Evolutionary conservation across 192 early-diverging fungal species (phyloP), one percentile per base, ranked within the genome.

Genomic region (Spizellomyces sp.): DNA sequence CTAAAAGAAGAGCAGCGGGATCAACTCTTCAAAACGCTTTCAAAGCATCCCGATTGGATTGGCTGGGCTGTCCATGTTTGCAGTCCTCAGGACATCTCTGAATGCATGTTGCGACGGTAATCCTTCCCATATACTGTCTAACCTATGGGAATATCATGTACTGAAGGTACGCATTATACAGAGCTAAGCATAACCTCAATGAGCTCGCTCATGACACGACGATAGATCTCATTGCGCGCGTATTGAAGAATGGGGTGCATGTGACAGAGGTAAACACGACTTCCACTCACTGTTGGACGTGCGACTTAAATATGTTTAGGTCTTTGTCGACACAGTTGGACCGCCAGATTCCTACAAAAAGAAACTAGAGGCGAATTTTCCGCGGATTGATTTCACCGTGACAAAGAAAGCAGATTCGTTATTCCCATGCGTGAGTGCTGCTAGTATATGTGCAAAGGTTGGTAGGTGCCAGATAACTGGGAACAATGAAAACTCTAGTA

Each of bases 311-410:
- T 2, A 12, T 12, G 21, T 45, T n/a, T 62, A 89, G 80, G 88
- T 99, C 46, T 98, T 89, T 79, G 86, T 99, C 4, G 98, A 99
- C 77, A 97, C 98, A 0, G 96, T 99, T 21, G 98, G 98, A 0
- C 92, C 94, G 4, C 91, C 96, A 6, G 86, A 83, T 48, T 75
- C 87, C n/a, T 98, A 99, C 75, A 88, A 95, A 50, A 80, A 44
- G 10, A 94, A 96, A 48, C 85, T 99, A 57, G 73, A 82, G 8
- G 75, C 73, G 10, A 55, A 88, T 6, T 98, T 99, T 69, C 95
- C 94, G 0, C 80, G 78, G 0, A 86, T 95, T 41, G 68, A 83
- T 1, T 90, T 99, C 45, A 91, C 88, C 0, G 96, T 99, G 10
- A 88, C 91, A 4, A 96, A 96, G 57, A 97, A 98, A 69, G 98